Percentiles rank a stretch among this genome's conserved stretches.
Conservation (phyloP, 2,329 filamentous ascomycete genomes). For the Curvularia hawaiiensis region DNA sequence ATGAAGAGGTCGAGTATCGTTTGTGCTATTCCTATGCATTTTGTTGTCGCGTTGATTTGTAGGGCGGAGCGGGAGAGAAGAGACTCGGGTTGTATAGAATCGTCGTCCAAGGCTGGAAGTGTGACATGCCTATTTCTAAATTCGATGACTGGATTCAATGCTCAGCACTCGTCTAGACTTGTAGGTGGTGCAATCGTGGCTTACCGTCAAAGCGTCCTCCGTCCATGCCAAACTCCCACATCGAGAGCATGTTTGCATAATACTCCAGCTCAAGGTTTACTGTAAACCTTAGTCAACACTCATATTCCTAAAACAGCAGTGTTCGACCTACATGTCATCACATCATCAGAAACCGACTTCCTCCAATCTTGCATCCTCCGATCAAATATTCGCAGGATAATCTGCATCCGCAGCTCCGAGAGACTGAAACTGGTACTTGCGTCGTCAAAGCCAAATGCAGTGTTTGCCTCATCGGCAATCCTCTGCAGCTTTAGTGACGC, state of each 20-base stretch:
- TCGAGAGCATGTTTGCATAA: slow-evolving; percentile 41
- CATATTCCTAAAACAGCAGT: not conserved
- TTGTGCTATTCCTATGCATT: slow-evolving; percentile 41
- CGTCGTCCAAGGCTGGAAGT: slow-evolving; percentile 42
- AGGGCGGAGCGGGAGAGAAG: slow-evolving; percentile 40
- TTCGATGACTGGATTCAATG: slow-evolving; percentile 28
- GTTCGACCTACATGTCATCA: slow-evolving; percentile 33
- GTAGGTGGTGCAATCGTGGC: not conserved
- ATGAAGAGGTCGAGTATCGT: slow-evolving; percentile 40
- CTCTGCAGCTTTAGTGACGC: slow-evolving; percentile 43
- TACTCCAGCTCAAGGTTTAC: slow-evolving; percentile 37
- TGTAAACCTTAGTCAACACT: not conserved
- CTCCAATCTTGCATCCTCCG: slow-evolving; percentile 45
- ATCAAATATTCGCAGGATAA: slow-evolving; percentile 44
- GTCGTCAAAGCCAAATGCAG: slow-evolving; percentile 46
- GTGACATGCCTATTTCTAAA: slow-evolving; percentile 43
- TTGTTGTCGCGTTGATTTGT: slow-evolving; percentile 45
- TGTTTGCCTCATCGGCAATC: slow-evolving; percentile 45
- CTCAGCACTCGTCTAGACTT: not conserved
- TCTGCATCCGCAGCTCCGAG: slow-evolving; percentile 43
- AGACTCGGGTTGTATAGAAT: slow-evolving; percentile 41
- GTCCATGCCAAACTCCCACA: slow-evolving; percentile 48
- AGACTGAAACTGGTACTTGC: slow-evolving; percentile 46
- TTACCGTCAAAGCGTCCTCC: slow-evolving; percentile 40
- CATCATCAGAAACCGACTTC: slow-evolving; percentile 36